Conservation (phyloP, 257 asterid genomes). For the Scutellaria minor region DNA sequence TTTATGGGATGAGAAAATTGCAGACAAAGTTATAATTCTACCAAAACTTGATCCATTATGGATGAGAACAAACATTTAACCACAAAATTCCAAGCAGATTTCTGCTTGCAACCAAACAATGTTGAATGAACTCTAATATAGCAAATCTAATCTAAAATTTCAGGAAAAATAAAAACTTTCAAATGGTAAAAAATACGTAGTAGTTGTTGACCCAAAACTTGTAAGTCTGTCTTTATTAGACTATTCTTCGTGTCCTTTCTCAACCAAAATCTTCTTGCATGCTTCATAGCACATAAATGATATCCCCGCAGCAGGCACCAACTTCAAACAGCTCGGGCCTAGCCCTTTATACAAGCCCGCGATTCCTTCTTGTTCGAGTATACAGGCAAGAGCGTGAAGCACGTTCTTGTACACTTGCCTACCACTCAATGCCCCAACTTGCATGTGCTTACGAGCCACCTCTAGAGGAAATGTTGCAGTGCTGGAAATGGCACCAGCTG, state of each 20-base stretch:
- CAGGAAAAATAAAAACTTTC: conserved; percentile 1
- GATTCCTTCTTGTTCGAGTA: conserved; percentile 83
- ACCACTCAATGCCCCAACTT: conserved; percentile 91
- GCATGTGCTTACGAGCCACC: conserved; percentile 97
- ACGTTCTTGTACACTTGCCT: conserved; percentile 79
- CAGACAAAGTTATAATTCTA: not conserved
- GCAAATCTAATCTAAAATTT: conserved; percentile 33
- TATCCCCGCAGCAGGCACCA: conserved; percentile 97
- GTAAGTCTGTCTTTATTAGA: not conserved
- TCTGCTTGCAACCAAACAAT: conserved; percentile 16
- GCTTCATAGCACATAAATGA: conserved; percentile 99
- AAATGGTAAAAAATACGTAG: conserved; percentile 14
- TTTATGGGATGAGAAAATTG: no score
- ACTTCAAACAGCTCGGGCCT: conserved; percentile 89
- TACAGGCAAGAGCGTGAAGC: conserved; percentile 81
- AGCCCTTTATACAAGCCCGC: conserved; percentile 84
- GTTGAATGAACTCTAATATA: conserved; percentile 5
- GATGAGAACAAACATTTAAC: not conserved
- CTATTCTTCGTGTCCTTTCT: conserved; percentile 64
- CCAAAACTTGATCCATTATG: conserved; percentile 15
- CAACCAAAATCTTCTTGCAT: conserved; percentile 85
- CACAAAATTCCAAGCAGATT: conserved; percentile 20
- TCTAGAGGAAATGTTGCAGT: conserved; percentile 90
- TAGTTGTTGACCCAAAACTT: not conserved
- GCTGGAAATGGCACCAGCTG: conserved; percentile 95